Evolutionary conservation across 257 asterid species (phyloP).

Genomic region (Parsonsia alboflavescens): DNA sequence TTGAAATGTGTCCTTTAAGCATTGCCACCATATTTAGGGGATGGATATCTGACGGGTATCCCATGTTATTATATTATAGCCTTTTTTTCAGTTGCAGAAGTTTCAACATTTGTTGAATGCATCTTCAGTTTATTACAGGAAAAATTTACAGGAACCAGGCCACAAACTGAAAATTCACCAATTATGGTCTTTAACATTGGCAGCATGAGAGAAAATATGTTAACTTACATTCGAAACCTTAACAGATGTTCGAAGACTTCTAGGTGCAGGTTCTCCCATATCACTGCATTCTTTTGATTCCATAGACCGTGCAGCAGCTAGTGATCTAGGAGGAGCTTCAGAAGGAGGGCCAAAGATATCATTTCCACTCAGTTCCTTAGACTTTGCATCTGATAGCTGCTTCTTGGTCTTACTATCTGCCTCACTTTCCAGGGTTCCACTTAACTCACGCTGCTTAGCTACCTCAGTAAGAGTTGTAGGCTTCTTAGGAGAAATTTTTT

Average conservation of each 20-base stretch:
- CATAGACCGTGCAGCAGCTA: conserved; percentile 45
- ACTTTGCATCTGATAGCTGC: conserved; percentile 66
- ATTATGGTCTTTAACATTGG: not conserved
- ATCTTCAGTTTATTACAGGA: not conserved
- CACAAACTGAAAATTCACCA: not conserved
- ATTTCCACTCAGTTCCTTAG: conserved; percentile 81
- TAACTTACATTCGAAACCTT: conserved; percentile 82
- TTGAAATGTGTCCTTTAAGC: not conserved
- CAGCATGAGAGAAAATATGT: not conserved
- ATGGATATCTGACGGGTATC: no score
- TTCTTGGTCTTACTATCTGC: conserved; percentile 52
- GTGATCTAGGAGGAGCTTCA: conserved; percentile 57
- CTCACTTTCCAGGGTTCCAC: conserved; percentile 75
- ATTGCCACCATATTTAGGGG: no score
- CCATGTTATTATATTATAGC: not conserved
- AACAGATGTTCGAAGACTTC: conserved; percentile 78
- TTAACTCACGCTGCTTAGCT: conserved; percentile 85
- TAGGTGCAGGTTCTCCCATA: conserved; percentile 74
- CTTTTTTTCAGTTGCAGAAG: not conserved
- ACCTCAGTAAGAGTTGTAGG: conserved; percentile 76
- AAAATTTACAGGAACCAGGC: not conserved
- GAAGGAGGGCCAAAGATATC: conserved; percentile 90
- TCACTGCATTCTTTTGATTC: conserved; percentile 58
- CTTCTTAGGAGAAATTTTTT: conserved; percentile 75
- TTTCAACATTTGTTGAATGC: not conserved